A percentile compares a stretch with the other conserved stretches of the same genome.
These are phyloP conservation scores for Viridothelium virens DNA, from an alignment of 495 filamentous ascomycete species.

Conservation along the genomic window DNA sequence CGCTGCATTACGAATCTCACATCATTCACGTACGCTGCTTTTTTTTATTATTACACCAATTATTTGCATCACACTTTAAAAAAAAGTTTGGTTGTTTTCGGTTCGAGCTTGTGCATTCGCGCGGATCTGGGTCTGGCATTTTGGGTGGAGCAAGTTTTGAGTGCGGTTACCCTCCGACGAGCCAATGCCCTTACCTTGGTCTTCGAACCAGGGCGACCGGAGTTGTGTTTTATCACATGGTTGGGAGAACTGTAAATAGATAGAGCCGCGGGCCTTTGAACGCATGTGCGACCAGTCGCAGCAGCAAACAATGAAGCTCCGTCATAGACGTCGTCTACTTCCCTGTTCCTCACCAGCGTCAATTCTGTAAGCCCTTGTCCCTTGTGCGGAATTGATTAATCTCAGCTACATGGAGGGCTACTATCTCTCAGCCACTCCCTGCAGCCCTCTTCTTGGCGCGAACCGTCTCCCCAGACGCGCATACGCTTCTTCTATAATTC, in stretches of 20 bases:
- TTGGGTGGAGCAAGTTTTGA: not conserved
- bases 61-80: not conserved
- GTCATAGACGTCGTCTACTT: not conserved
- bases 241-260: conserved; percentile 3
- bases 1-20: conserved; percentile 9
- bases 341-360: not conserved
- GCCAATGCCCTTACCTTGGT: not conserved
- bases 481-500: not conserved
- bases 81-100: not conserved
- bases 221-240: not conserved
- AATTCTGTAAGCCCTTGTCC: not conserved
- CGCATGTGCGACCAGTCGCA: not conserved
- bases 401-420: not conserved
- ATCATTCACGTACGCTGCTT: not conserved
- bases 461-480: not conserved
- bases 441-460: not conserved
- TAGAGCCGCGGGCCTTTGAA: not conserved
- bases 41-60: not conserved
- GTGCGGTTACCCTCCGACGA: not conserved
- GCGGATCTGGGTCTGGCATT: not conserved
- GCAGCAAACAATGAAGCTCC: not conserved
- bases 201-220: not conserved
- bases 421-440: not conserved
- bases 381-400: not conserved
- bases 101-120: not conserved